Evolutionary conservation across 495 filamentous ascomycete species (phyloP).

Genomic region (Hypomontagnella monticulosa): DNA sequence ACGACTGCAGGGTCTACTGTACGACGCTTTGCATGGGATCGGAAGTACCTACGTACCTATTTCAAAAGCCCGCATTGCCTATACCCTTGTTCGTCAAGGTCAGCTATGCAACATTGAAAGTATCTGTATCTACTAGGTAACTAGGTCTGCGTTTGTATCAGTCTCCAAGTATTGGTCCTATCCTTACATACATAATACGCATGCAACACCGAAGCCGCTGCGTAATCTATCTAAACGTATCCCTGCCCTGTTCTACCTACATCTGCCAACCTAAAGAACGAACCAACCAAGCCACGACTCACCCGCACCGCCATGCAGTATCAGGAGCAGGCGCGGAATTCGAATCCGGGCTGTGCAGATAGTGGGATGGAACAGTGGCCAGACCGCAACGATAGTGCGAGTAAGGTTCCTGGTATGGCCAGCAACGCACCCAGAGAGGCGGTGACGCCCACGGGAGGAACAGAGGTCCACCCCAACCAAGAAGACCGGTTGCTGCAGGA

Average conservation of each 20-base stretch:
- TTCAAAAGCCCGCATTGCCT: not conserved
- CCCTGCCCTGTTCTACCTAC: constrained; percentile 17
- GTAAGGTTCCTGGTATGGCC: not conserved
- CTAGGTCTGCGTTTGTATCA: no score
- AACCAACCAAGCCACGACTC: constrained; percentile 3
- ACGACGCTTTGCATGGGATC: not conserved
- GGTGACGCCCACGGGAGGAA: constrained; percentile 21
- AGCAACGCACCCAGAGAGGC: constrained; percentile 19
- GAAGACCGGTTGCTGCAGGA: constrained; percentile 4
- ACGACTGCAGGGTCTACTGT: constrained; percentile 33
- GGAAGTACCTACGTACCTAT: constrained; percentile 1
- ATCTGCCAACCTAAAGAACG: constrained; percentile 12
- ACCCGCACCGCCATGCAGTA: constrained; percentile 13
- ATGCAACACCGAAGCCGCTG: constrained; percentile 8
- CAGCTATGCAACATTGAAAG: not conserved
- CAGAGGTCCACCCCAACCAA: constrained; percentile 10
- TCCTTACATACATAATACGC: constrained; percentile 8
- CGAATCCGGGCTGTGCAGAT: constrained; percentile 21
- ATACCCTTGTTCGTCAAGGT: not conserved
- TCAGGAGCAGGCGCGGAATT: constrained; percentile 7
- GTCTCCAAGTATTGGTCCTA: not conserved
- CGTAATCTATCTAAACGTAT: constrained; percentile 20
- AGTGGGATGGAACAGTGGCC: constrained; percentile 25
- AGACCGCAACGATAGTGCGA: constrained; percentile 12
- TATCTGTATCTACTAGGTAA: no score